Percentiles rank a stretch among this genome's conserved stretches.
phyloP scores from a whole-genome alignment of 768 basidiomycete genomes.

The Lepiota brunneoincarnata region DNA sequence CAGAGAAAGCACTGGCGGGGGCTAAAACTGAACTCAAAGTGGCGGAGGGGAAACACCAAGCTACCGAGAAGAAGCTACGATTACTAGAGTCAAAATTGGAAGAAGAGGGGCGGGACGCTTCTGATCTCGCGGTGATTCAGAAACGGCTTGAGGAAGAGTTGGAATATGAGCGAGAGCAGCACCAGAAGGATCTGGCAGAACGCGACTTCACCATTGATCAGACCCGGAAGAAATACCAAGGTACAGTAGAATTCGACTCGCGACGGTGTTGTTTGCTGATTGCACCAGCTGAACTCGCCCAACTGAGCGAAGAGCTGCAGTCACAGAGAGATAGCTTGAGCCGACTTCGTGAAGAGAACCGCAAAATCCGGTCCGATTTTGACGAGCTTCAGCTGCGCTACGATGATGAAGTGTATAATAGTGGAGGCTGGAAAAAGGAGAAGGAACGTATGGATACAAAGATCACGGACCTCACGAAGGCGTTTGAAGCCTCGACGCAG shows the following conservation, averaged over 20 bases:
- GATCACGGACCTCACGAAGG: slow-evolving; percentile 71
- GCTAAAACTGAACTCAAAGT: slow-evolving; percentile 50
- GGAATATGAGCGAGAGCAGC: slow-evolving; percentile 74
- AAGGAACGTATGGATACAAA: slow-evolving; percentile 84
- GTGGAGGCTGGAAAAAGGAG: slow-evolving; percentile 83
- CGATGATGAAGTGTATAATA: slow-evolving; percentile 76
- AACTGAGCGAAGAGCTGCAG: slow-evolving; percentile 80
- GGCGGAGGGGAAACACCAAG: slow-evolving; percentile 44
- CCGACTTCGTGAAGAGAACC: slow-evolving; percentile 75
- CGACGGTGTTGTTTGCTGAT: neutral
- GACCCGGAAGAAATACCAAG: slow-evolving; percentile 85
- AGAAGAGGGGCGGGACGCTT: slow-evolving; percentile 64
- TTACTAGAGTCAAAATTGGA: slow-evolving; percentile 65
- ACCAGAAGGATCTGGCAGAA: slow-evolving; percentile 77
- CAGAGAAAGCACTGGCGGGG: slow-evolving; percentile 56
- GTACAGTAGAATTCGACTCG: slow-evolving; percentile 29
- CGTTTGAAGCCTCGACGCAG: slow-evolving; percentile 68
- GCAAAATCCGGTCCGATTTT: slow-evolving; percentile 72
- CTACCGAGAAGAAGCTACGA: slow-evolving; percentile 48
- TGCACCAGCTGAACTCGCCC: slow-evolving; percentile 65
- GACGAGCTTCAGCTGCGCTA: slow-evolving; percentile 73
- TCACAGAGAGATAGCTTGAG: slow-evolving; percentile 75
- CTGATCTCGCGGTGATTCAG: slow-evolving; percentile 61
- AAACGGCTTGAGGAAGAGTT: slow-evolving; percentile 73
- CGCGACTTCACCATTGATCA: slow-evolving; percentile 77